Conservation (phyloP, 768 basidiomycete species). For the Cystobasidium tubakii region DNA sequence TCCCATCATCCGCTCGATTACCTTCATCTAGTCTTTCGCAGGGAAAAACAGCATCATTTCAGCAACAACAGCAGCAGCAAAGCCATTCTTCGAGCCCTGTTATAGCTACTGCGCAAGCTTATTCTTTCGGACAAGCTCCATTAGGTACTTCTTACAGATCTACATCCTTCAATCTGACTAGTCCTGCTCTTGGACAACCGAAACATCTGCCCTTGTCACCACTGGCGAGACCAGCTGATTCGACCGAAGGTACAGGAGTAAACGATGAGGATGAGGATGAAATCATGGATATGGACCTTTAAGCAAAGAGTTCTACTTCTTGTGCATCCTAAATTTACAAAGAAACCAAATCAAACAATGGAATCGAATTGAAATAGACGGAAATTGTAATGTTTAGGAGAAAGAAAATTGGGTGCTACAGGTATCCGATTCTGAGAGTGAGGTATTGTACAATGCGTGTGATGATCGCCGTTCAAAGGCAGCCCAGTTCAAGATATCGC, state of each 20-base stretch:
- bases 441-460: no score
- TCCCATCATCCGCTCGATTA: neutral
- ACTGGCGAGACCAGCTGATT: neutral
- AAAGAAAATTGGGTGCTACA: no score
- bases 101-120: neutral
- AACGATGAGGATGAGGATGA: slow-evolving; percentile 21
- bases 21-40: neutral
- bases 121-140: slow-evolving; percentile 34
- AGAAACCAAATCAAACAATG: no score
- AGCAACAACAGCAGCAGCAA: neutral
- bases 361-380: no score
- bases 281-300: slow-evolving; percentile 34
- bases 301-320: no score
- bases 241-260: neutral
- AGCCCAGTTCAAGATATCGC: neutral
- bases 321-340: no score
- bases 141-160: neutral
- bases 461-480: neutral
- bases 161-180: neutral
- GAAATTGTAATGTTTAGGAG: no score
- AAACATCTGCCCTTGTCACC: neutral
- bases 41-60: neutral
- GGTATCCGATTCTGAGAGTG: no score
- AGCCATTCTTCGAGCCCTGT: neutral
- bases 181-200: neutral